Evolutionary conservation across 148 eudicot genomes (phyloP), one percentile per base, ranked within the genome.

Genomic region (Selenicereus undatus): DNA sequence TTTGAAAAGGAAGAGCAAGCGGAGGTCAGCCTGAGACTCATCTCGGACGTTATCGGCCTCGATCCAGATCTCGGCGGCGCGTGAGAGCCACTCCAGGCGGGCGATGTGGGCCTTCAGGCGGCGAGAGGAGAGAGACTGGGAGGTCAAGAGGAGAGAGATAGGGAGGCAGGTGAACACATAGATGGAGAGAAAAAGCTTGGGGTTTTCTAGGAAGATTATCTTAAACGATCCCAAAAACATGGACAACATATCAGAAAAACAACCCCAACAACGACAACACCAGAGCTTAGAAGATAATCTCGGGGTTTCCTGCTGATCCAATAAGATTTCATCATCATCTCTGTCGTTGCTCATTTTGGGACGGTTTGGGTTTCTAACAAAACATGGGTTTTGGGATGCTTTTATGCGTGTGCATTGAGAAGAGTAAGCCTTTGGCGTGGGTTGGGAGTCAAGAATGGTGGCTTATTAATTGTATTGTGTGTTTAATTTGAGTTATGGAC

Each of bases 1-100:
- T 32, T 86, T 89, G 64, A 88, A 81, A 0, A 54, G 66, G 83
- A 89, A n/a, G 35, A 89, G 79, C 8, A 78, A 26, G n/a, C 80
- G 73, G 52, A 84, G 18, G 14, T 81, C 83, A 22, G 18, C 24
- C 0, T 68, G 75, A 0, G 83, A 48, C 69, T 74, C 77, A 5
- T 51, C 66, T 24, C 52, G 14, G 0, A 84, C 60, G 8, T 84
- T 78, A 12, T 35, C 83, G 30, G 86, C 56, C 54, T 84, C 86
- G 24, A 84, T 50, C 60, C 78, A 75, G 13, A 74, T 81, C 51
- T 76, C 71, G 45, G 78, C 83, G 56, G 74, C n/a, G 18, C 20
- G 27, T 42, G 68, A 79, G 3, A 84, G 76, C 26, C 74, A 52
- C 6, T 84, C 78, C 22, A 84, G 78, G 43, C 74, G 76, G 71